Evolutionary conservation across 805 yeast genomes (phyloP), one percentile per base, ranked within the genome.

Genomic region (Ogataea methylovora): DNA sequence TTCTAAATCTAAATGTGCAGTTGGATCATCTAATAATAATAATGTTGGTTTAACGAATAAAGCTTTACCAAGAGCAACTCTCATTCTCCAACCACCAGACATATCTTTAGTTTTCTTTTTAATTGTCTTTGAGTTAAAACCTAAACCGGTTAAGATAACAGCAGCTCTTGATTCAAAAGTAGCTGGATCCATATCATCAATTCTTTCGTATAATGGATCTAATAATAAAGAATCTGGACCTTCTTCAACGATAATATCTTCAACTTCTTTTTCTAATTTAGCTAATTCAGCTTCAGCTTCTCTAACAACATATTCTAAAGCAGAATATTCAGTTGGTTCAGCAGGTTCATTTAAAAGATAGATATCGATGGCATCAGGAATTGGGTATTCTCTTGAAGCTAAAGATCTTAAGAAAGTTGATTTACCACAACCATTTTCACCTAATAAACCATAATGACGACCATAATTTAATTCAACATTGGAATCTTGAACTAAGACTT

Each of bases 11-110:
- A 92, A 84, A 67, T 92, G 98, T 35, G 98, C 98, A 46, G 98
- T 92, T 53, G 98, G 98, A 65, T 92, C 98, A 70, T 92, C 98
- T 61, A 92, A 77, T 51, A 92, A 69, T 56, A 92, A 71, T 50
- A 92, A 67, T 33, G 97, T 88, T 57, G 98, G 98, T 71, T 92
- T 90, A 48, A 92, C 97, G 71, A 92, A 92, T 51, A 92, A 73
- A 21, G 98, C 98, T 67, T 92, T 92, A 41, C 96, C 95, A 43
- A 92, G 72, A 29, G 98, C 97, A 42, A 92, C 98, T 69, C 98
- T 86, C 98, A 92, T 92, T 72, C 87, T 87, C 98, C 98, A 92
- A 61, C 98, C 98, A 76, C 98, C 98, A 57, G 97, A 86, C 98
- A 92, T 92, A 58, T 92, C 97, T 65, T 86, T 88, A 54, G 98